A percentile compares a stretch with the other conserved stretches of the same genome.
These are phyloP conservation scores for Phytophthora sansomeana DNA, from an alignment of 352 stramenopile species.

Conservation along the genomic window DNA sequence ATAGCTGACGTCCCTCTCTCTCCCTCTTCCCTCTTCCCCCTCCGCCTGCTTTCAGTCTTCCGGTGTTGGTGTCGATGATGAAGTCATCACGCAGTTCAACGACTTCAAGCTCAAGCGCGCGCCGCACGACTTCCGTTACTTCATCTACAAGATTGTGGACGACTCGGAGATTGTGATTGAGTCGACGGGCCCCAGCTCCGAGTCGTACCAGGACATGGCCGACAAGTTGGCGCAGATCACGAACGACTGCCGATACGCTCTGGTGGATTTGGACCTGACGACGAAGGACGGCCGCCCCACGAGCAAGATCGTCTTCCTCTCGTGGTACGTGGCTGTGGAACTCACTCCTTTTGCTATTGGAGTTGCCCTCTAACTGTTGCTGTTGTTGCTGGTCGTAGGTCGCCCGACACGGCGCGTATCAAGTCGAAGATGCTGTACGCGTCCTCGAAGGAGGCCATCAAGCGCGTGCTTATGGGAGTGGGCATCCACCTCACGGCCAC, in stretches of 20 bases:
- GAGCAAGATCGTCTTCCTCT: constrained; percentile 93
- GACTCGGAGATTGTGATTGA: constrained; percentile 95
- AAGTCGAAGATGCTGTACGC: constrained; percentile 97
- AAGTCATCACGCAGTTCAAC: constrained; percentile 94
- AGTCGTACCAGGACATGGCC: constrained; percentile 92
- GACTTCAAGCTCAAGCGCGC: constrained; percentile 96
- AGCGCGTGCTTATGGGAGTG: constrained; percentile 94
- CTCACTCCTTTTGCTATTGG: too few species aligned
- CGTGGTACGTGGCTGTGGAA: constrained; percentile 66
- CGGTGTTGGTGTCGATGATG: constrained; percentile 93
- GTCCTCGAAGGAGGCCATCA: constrained; percentile 95
- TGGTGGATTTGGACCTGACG: constrained; percentile 91
- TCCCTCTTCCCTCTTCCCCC: not conserved
- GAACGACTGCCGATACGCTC: constrained; percentile 88
- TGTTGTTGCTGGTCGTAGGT: constrained; percentile 48
- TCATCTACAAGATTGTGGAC: constrained; percentile 96
- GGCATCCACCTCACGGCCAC: constrained; percentile 96
- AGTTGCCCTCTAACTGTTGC: too few species aligned
- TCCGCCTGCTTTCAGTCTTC: constrained; percentile 74
- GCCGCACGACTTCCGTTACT: constrained; percentile 94
- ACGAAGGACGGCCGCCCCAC: constrained; percentile 90
- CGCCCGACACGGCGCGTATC: constrained; percentile 92
- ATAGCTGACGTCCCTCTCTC: constrained; percentile 7
- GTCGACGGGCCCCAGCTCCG: constrained; percentile 69
- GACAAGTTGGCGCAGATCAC: constrained; percentile 76